Percentiles rank a stretch among this genome's conserved stretches.
Conservation (phyloP, 2,329 filamentous ascomycete species). For the Metarhizium rileyi region DNA sequence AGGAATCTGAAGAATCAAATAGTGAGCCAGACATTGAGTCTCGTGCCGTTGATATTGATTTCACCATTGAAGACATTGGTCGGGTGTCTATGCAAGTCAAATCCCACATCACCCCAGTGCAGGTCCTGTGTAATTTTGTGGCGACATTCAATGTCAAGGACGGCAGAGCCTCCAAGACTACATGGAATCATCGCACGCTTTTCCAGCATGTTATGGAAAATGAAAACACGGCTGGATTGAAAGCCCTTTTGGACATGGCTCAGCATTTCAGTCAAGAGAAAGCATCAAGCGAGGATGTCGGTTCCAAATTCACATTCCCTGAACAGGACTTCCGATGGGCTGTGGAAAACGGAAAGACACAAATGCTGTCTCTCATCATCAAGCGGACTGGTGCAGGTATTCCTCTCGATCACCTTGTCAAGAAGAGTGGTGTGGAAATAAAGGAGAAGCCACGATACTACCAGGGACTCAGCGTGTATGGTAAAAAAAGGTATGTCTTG, state of each 20-base stretch:
- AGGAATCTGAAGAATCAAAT: constrained; percentile 25
- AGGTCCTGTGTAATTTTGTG: constrained; percentile 35
- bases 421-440: constrained; percentile 53
- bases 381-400: constrained; percentile 57
- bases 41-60: constrained; percentile 53
- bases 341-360: constrained; percentile 37
- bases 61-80: constrained; percentile 69
- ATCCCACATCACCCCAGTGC: constrained; percentile 46
- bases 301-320: constrained; percentile 29
- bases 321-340: constrained; percentile 32
- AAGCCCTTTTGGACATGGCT: constrained; percentile 46
- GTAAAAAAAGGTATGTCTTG: constrained; percentile 47
- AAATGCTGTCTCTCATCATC: constrained; percentile 55
- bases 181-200: constrained; percentile 13
- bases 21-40: constrained; percentile 35
- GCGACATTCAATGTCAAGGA: constrained; percentile 23
- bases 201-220: constrained; percentile 37
- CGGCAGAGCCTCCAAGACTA: constrained; percentile 12
- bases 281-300: constrained; percentile 21
- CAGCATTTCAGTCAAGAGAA: constrained; percentile 33
- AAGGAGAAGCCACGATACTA: constrained; percentile 62
- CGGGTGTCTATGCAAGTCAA: constrained; percentile 60
- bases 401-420: constrained; percentile 56
- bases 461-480: constrained; percentile 66
- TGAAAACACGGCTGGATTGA: constrained; percentile 45